These are phyloP conservation scores for Diversispora eburnea DNA, from an alignment of 192 early-diverging fungal genomes.

Conservation along the genomic window DNA sequence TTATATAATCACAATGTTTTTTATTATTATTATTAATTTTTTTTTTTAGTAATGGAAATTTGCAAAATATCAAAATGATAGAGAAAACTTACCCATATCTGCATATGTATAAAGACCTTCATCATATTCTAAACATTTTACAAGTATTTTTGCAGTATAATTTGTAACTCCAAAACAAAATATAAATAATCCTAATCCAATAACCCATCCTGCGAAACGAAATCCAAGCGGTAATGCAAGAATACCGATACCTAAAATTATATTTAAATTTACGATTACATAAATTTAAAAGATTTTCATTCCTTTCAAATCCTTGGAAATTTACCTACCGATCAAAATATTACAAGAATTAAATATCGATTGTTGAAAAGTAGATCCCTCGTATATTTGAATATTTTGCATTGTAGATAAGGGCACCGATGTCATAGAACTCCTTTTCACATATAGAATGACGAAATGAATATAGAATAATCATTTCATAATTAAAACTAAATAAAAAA, in stretches of 20 bases:
- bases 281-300: no score
- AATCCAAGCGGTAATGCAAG: constrained; percentile 60
- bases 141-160: constrained; percentile 61
- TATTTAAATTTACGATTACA: not conserved
- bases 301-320: no score
- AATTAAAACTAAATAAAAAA: not conserved
- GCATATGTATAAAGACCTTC: constrained; percentile 39
- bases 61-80: not conserved
- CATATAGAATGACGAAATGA: not conserved
- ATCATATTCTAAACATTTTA: constrained; percentile 43
- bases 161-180: constrained; percentile 45
- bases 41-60: not conserved
- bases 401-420: constrained; percentile 5
- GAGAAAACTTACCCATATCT: constrained; percentile 35
- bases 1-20: not conserved
- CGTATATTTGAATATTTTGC: not conserved
- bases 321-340: constrained; percentile 47
- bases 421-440: not conserved
- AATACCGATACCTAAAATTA: constrained; percentile 55
- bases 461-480: not conserved
- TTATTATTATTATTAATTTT: not conserved
- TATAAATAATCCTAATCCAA: constrained; percentile 49
- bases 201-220: constrained; percentile 54
- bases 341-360: constrained; percentile 58
- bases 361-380: constrained; percentile 42